A percentile compares a stretch with the other conserved stretches of the same genome.
Evolutionary conservation across 345 rosid genomes (phyloP).

Genomic region (Eucalyptus grandis): DNA sequence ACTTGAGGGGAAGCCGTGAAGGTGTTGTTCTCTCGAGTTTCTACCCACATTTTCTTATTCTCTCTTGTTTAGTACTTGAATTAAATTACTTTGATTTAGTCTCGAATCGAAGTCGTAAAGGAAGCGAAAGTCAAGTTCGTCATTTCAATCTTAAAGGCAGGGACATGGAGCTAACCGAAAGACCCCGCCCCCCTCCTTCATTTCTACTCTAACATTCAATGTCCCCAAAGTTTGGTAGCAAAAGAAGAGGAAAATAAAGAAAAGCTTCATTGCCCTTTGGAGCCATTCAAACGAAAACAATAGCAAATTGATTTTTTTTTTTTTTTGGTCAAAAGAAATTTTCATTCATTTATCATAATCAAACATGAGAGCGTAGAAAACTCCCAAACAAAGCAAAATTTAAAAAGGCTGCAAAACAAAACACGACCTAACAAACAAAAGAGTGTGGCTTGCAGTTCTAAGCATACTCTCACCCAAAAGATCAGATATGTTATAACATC

Average conservation of each 20-base stretch:
- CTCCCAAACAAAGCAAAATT: too few relatives aligned
- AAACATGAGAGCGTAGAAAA: too few relatives aligned
- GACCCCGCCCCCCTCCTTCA: not conserved
- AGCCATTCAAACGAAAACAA: not conserved
- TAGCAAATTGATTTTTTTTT: not conserved
- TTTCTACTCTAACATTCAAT: not conserved
- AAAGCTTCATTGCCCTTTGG: not conserved
- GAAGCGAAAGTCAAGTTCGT: not conserved
- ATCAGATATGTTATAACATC: too few relatives aligned
- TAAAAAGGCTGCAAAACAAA: too few relatives aligned
- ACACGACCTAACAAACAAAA: too few relatives aligned
- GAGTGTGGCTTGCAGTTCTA: accelerated
- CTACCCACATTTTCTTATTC: not conserved
- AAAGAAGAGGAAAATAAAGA: not conserved
- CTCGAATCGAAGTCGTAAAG: not conserved
- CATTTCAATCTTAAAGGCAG: not conserved
- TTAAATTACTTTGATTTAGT: not conserved
- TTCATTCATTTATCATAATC: too few relatives aligned
- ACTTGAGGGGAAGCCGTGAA: not conserved
- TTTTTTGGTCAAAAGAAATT: too few relatives aligned
- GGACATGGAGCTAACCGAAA: not conserved
- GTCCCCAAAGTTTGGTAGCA: not conserved
- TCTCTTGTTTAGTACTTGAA: not conserved
- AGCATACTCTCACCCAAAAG: too few relatives aligned
- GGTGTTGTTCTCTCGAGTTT: not conserved